A percentile compares a stretch with the other conserved stretches of the same genome.
Evolutionary conservation across 768 basidiomycete genomes (phyloP).

Genomic region (Boletellus ananiceps): DNA sequence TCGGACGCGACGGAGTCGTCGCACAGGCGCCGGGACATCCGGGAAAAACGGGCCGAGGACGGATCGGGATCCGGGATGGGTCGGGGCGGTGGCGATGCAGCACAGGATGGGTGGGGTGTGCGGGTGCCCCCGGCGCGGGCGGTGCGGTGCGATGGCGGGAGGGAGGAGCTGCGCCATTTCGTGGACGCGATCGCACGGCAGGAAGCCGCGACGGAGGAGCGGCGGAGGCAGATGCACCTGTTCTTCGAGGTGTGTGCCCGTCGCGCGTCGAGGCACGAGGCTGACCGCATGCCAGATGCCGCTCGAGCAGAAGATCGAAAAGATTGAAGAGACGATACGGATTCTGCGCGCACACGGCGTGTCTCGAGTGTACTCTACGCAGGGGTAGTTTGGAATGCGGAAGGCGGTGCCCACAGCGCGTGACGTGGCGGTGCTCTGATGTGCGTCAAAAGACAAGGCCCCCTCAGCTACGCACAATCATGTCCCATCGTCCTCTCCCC

Average conservation of each 20-base stretch:
- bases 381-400: neutral
- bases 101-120: slow-evolving; percentile 3
- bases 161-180: slow-evolving; percentile 31
- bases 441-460: neutral
- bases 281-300: slow-evolving; percentile 41
- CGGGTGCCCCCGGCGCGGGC: neutral
- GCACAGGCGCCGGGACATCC: slow-evolving; percentile 15
- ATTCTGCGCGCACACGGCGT: slow-evolving; percentile 28
- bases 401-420: slow-evolving; percentile 12
- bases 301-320: slow-evolving; percentile 48
- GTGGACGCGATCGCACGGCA: slow-evolving; percentile 45
- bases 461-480: neutral
- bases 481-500: slow-evolving; percentile 41
- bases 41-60: slow-evolving; percentile 10
- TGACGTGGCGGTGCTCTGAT: neutral
- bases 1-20: slow-evolving; percentile 23
- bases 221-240: slow-evolving; percentile 42
- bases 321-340: slow-evolving; percentile 47
- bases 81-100: neutral
- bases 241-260: slow-evolving; percentile 44
- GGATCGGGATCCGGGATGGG: neutral
- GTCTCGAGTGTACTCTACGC: no score
- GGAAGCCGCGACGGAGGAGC: slow-evolving; percentile 35
- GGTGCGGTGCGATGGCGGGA: slow-evolving; percentile 1
- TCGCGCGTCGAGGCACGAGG: neutral